Evolutionary conservation across 2,329 filamentous ascomycete species (phyloP), one percentile per base, ranked within the genome.

Genomic region (Helicocarpus griseus): DNA sequence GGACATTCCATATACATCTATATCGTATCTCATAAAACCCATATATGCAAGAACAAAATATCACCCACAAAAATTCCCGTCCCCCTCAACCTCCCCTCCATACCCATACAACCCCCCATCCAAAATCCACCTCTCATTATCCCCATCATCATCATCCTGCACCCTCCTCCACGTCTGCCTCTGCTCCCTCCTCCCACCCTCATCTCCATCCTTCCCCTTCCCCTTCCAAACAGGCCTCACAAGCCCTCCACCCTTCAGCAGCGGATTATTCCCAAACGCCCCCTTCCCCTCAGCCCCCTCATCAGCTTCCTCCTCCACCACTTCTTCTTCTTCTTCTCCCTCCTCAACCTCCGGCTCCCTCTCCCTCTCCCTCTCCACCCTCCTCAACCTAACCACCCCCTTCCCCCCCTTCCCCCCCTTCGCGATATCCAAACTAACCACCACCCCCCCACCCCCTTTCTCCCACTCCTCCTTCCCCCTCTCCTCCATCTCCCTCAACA

Each of bases 401-500:
- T 88, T 75, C 58, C 94, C 70, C 3, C 90, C 73, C 65, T 86
- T 87, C 69, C 36, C 89, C n/a, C 85, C 85, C 0, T 84, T 85
- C 7, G 83, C 82, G 0, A 95, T 72, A 64, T 95, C 89, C 54
- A 95, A 86, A 62, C 86, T 91, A 58, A 94, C 79, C 1, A 96
- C 85, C 54, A 93, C 84, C 8, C 24, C n/a, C 6, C 40, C 24
- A 60, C 79, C 81, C 53, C 87, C 79, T 77, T 91, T 95, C 72
- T 96, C 90, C 68, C 89, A 95, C 56, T 94, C 90, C 0, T 89
- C 89, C 48, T 80, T 75, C 3, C 86, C 83, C 58, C 86, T 86
- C 83, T 89, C 94, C 61, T 95, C 87, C 76, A 93, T 83, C 68
- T 95, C 88, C 4, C 88, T 75, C 58, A 95, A 69, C 3, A 90